Evolutionary conservation across 208 protist genomes (phyloP).

Genomic region (Kentomonas sorsogonicus): DNA sequence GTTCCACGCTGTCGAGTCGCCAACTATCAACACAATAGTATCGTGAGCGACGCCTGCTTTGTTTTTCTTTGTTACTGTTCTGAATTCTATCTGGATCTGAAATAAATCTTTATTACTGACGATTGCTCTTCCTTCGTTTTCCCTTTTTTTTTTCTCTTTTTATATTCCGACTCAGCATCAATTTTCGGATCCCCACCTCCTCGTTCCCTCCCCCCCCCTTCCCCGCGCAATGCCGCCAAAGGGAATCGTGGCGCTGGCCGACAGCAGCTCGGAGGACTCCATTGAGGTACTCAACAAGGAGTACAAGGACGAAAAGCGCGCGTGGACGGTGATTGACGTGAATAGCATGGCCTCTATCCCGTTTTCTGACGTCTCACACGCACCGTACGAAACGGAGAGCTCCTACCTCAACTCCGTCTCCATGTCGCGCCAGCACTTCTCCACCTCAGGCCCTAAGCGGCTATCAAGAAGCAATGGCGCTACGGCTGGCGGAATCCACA

Average conservation of each 20-base stretch:
- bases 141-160: background rate
- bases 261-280: slow-evolving; percentile 16
- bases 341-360: slow-evolving; percentile 28
- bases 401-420: slow-evolving; percentile 25
- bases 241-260: slow-evolving; percentile 9
- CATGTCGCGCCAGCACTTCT: slow-evolving; percentile 6
- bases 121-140: background rate
- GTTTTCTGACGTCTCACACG: slow-evolving; percentile 43
- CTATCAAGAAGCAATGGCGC: too few relatives aligned
- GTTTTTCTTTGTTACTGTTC: background rate
- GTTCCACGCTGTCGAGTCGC: background rate
- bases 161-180: too few relatives aligned
- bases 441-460: too few relatives aligned
- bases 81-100: background rate
- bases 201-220: background rate
- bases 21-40: too few relatives aligned
- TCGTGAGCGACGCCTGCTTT: background rate
- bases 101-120: slow-evolving; percentile 7
- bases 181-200: background rate
- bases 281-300: slow-evolving; percentile 5
- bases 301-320: slow-evolving; percentile 1
- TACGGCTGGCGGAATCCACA: too few relatives aligned
- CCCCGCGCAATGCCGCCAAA: slow-evolving; percentile 13
- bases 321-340: slow-evolving; percentile 27
- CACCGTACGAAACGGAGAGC: slow-evolving; percentile 22